phyloP scores from a whole-genome alignment of 2,329 filamentous ascomycete species.

The Epicoccum sorghinum region DNA sequence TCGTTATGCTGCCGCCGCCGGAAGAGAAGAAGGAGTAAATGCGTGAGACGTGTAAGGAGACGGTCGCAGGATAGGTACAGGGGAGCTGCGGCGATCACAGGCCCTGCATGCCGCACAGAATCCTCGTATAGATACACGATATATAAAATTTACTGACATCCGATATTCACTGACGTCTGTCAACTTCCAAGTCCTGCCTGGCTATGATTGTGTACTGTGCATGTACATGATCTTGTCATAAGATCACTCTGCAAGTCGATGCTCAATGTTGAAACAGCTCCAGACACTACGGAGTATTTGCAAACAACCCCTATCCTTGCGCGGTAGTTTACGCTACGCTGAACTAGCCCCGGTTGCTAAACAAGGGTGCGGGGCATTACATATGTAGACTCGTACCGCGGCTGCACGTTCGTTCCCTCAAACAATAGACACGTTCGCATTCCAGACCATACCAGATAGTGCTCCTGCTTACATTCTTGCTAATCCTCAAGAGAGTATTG shows the following conservation, averaged over 20 bases:
- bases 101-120: not conserved
- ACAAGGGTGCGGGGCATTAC: slow-evolving; percentile 23
- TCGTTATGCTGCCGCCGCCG: slow-evolving; percentile 76
- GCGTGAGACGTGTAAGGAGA: not conserved
- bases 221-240: no score
- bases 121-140: no score
- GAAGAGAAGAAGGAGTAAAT: slow-evolving; percentile 24
- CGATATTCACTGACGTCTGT: not conserved
- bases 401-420: not conserved
- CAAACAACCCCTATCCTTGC: slow-evolving; percentile 4
- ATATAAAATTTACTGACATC: not conserved
- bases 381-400: not conserved
- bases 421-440: not conserved
- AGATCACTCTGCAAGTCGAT: no score
- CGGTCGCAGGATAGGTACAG: not conserved
- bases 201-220: no score
- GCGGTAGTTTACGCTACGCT: slow-evolving; percentile 21
- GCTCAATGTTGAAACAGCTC: no score
- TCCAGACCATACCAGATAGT: not conserved
- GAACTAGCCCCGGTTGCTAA: slow-evolving; percentile 17
- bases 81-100: slow-evolving; percentile 1
- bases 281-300: no score
- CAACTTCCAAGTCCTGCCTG: no score
- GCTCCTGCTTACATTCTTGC: no score
- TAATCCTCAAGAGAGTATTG: no score